A percentile compares a stretch with the other conserved stretches of the same genome.
These are phyloP conservation scores for Serendipita sp. DNA, from an alignment of 768 basidiomycete genomes.

Conservation along the genomic window DNA sequence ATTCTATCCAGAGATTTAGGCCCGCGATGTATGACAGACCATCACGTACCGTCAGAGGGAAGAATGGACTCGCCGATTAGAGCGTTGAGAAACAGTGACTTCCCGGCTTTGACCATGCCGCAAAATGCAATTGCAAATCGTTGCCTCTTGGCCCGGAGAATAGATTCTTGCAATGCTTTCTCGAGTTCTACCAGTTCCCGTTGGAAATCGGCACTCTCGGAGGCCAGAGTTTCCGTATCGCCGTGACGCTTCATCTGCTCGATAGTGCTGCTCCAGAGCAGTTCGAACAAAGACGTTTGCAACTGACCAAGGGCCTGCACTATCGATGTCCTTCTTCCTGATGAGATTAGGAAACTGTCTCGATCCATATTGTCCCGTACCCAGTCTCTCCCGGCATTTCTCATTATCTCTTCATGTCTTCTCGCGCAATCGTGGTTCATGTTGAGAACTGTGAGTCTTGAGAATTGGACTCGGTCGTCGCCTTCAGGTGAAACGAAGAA, in stretches of 20 bases:
- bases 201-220: neutral
- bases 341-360: neutral
- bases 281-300: neutral
- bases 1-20: neutral
- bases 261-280: neutral
- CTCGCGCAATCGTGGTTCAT: neutral
- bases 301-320: neutral
- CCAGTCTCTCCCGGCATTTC: neutral
- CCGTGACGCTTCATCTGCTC: neutral
- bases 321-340: neutral
- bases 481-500: neutral
- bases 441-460: neutral
- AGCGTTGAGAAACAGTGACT: constrained; percentile 1
- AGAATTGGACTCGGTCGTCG: neutral
- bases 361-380: neutral
- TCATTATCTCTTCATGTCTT: neutral
- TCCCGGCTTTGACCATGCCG: constrained; percentile 4
- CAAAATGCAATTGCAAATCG: constrained; percentile 7
- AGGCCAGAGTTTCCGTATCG: neutral
- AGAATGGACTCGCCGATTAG: constrained; percentile 3
- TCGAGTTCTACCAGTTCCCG: neutral
- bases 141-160: neutral
- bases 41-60: neutral
- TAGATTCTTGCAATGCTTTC: neutral
- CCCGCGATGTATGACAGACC: no score